Base-by-base conservation (phyloP, 345 rosid genomes). In the Jatropha curcas region DNA sequence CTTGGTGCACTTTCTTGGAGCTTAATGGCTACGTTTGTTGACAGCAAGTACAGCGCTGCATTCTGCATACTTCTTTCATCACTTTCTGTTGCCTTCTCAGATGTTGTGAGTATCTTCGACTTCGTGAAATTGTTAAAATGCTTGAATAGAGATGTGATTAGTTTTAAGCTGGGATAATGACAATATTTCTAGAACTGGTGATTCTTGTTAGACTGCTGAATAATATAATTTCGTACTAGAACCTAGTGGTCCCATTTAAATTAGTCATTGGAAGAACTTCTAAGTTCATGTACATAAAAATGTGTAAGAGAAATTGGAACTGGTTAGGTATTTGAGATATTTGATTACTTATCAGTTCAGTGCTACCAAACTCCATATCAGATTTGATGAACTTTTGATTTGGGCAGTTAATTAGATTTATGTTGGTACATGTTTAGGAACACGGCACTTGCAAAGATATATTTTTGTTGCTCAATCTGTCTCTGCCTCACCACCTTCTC, bases 1-100 rank as follows among this genome's bases (percentile, higher is more conserved):
- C 94, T 95, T 80, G 98, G 99, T 79, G 93, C 97, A 57, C 80
- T 95, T 71, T 92, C 98, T 3, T 95, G 99, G 99, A 90, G 85
- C 77, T 88, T 92, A 88, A 95, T 95, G 99, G 93, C 99, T 53
- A 81, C 88, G 27, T 74, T 92, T 66, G 99, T 90, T 79, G 94
- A 88, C 62, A 84, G 90, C 92, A 95, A 95, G 83, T 91, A 89
- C 70, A 76, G 84, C 74, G 98, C 89, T 76, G 94, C 96, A 45
- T 81, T 81, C 74, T 88, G 97, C 86, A 92, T 88, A 73, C 89
- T 95, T 82, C 93, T 95, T 31, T 92, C 93, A 70, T 92, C 99
- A 58, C 89, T 95, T 45, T 95, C 99, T 65, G 97, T 95, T 68
- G 99, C 99, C 77, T 95, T 95, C 82, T 92, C 97, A 24, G 99